Base-by-base conservation (phyloP, 208 protist genomes). In the Trypanosomatidae sp. region DNA sequence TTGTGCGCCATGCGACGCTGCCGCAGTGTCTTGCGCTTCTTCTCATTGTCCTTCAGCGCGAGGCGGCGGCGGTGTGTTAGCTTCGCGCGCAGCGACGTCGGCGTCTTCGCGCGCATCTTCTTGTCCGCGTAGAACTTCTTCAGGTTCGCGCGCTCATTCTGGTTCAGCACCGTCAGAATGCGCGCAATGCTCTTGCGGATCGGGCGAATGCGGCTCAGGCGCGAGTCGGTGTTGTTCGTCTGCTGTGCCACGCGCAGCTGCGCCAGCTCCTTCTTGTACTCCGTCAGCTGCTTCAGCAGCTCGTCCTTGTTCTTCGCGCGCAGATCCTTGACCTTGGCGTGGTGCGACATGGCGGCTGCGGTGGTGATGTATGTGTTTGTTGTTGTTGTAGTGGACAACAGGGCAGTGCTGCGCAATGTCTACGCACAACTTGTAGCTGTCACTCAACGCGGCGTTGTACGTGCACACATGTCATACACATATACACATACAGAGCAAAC, bases 241-340 rank as follows among this genome's bases (percentile, higher is more conserved):
- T 97, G 94, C 88, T 98, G 92, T 42, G 88, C 87, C 6, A 98
- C 94, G 56, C 94, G 89, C 38, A 98, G 84, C 65, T 92, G 61
- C n/a, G 88, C 84, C 38, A 99, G 92, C 84, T 98, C 95, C 60
- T 90, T 96, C 84, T 98, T 98, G 60, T 95, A 88, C 52, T 97
- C 83, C 7, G 85, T 82, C 33, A 99, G 90, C 88, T 98, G 84
- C 71, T 94, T 95, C 48, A 94, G 26, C 45, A 99, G 88, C 20
- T 98, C 95, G 35, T 95, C 95, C 81, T 97, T 97, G 69, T 47
- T 80, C 84, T 97, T 96, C 27, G 68, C 79, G 47, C 96, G 89
- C 41, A 98, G 76, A 32, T 91, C 82, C 63, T 83, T 85, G 51
- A 88, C 68, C 66, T 88, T 87, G 43, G 68, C 52, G 82, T 83